These are phyloP conservation scores for Beauveria pseudobassiana DNA, from an alignment of 2,329 filamentous ascomycete species.

Conservation along the genomic window DNA sequence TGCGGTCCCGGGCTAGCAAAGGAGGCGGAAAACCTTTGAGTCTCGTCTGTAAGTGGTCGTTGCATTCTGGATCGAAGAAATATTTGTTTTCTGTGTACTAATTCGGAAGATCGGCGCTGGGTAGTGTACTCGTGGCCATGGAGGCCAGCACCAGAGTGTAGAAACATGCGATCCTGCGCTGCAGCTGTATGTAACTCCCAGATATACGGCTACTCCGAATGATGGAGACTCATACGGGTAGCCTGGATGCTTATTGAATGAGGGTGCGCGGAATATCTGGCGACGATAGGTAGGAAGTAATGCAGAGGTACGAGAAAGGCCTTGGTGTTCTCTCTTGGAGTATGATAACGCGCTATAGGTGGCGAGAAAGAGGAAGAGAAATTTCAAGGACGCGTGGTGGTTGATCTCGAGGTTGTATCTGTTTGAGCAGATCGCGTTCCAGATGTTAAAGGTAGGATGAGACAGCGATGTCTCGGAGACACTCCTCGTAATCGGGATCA, in stretches of 20 bases:
- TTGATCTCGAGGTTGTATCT: background rate
- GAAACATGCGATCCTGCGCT: constrained; percentile 40
- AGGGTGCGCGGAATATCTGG: background rate
- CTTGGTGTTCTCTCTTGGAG: background rate
- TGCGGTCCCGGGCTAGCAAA: background rate
- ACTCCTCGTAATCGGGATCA: no score
- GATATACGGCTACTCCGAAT: background rate
- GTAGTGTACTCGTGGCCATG: constrained; percentile 53
- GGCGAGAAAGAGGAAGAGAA: no score
- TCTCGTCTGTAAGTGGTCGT: constrained; percentile 24
- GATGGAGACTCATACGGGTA: background rate
- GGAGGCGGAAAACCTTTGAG: constrained; percentile 10
- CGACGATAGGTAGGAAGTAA: background rate
- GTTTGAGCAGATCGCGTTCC: background rate
- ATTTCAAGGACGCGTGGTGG: background rate
- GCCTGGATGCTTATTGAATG: background rate
- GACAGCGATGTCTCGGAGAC: no score
- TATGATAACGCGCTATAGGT: no score
- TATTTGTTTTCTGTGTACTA: constrained; percentile 28
- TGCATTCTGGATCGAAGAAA: constrained; percentile 36
- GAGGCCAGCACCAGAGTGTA: constrained; percentile 51
- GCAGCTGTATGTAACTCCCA: background rate
- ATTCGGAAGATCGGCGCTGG: constrained; percentile 24
- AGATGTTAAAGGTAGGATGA: no score
- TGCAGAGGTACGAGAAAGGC: background rate